Base-by-base conservation (phyloP, 805 yeast genomes). In the Blastobotrys peoriensis region DNA sequence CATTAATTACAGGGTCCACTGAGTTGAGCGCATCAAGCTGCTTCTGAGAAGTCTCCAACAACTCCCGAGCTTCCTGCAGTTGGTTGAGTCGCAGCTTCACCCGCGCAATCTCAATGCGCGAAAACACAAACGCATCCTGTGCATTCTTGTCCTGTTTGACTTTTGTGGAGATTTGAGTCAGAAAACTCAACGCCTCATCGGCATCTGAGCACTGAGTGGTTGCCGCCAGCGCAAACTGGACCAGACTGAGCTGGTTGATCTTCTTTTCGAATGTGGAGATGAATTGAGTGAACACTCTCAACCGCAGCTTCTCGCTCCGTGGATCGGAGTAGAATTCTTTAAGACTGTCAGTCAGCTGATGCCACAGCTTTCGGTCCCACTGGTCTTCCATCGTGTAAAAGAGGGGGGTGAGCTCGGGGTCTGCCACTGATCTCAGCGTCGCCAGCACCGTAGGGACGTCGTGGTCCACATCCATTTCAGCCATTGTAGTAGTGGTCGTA, bases 361-460 rank as follows among this genome's bases (percentile, higher is more conserved):
- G 94, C 97, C 97, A 93, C 61, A 91, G 74, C 64, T 87, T 88
- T 55, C 95, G 73, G 59, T 88, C 96, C 66, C 86, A 84, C 46
- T 72, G 70, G 56, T 87, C 96, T 59, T 89, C 97, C 60, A 91
- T 75, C 43, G 77, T 75, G 59, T 77, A 81, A 55, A 83, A 74
- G 5, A 72, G 62, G 22, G 79, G 75, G 6, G 78, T 69, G 42
- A 88, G 69, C 33, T 81, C 86, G 2, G 76, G 68, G 47, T 83
- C 86, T 3, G 80, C 71, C 57, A 81, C 83, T 56, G 73, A 71
- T 43, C 95, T 77, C 42, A 87, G 69, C 3, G 79, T 73, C 19
- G 77, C 74, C 54, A 82, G 69, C 4, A 78, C 66, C 13, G 70
- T 67, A 13, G 74, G 67, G n/a, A 71, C 65, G 50, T 73, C 78